Evolutionary conservation across 2,329 filamentous ascomycete genomes (phyloP).

Genomic region (Zelopaecilomyces penicillatus): DNA sequence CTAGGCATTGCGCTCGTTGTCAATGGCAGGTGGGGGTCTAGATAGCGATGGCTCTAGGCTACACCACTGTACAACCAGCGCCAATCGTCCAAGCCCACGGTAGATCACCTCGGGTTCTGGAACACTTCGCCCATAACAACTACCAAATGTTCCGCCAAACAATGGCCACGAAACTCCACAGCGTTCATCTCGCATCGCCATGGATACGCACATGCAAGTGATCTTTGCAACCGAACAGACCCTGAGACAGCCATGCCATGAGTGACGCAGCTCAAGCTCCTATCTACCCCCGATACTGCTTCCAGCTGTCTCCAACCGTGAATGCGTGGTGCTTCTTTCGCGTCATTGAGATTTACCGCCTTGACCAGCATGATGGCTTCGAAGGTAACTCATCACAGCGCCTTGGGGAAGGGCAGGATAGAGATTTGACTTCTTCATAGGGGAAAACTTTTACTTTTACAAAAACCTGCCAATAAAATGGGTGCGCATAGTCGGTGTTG

Average conservation of each 20-base stretch:
- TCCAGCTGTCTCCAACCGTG: conserved; percentile 53
- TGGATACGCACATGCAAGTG: conserved; percentile 1
- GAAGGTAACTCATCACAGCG: conserved; percentile 33
- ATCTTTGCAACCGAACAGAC: conserved; percentile 2
- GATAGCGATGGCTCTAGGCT: too few relatives aligned
- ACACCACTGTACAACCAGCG: too few relatives aligned
- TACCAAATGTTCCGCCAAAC: too few relatives aligned
- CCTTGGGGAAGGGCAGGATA: not conserved
- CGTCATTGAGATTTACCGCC: conserved; percentile 38
- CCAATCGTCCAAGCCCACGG: too few relatives aligned
- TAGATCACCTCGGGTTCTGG: too few relatives aligned
- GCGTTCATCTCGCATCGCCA: not conserved
- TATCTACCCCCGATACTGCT: conserved; percentile 56
- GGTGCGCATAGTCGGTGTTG: conserved; percentile 61
- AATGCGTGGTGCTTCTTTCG: conserved; percentile 51
- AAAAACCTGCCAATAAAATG: conserved; percentile 70
- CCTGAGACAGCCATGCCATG: conserved; percentile 40
- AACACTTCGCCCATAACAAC: too few relatives aligned
- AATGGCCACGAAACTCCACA: too few relatives aligned
- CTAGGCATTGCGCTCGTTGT: too few relatives aligned
- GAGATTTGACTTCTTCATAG: conserved; percentile 14
- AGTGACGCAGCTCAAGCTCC: conserved; percentile 26
- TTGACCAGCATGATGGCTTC: conserved; percentile 42
- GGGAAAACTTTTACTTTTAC: conserved; percentile 55
- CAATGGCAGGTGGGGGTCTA: too few relatives aligned